Conservation (phyloP, 345 rosid species). For the Lenwebbia sp. region DNA sequence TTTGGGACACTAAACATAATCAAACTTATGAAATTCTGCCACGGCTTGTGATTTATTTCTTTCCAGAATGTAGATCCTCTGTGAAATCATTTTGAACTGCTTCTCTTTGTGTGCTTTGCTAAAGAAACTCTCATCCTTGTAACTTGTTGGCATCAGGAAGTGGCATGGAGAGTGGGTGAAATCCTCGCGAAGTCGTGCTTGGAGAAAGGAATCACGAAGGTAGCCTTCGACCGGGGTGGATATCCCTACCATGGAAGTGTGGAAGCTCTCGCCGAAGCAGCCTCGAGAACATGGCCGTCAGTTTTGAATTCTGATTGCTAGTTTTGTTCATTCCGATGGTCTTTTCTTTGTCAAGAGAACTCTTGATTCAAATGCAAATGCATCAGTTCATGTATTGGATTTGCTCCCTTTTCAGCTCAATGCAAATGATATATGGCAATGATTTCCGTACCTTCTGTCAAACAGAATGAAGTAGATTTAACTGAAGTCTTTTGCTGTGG, state of each 20-base stretch:
- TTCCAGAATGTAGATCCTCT: background rate
- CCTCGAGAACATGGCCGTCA: conserved; percentile 81
- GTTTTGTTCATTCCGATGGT: background rate
- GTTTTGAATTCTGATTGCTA: background rate
- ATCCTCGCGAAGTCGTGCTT: conserved; percentile 67
- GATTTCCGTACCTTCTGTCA: background rate
- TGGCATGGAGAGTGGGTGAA: conserved; percentile 80
- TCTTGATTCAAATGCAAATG: background rate
- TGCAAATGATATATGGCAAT: background rate
- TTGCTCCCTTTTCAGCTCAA: background rate
- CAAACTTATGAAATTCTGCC: background rate
- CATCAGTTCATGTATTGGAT: background rate
- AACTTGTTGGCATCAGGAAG: conserved; percentile 47
- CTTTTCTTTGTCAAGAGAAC: background rate
- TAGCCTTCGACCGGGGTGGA: conserved; percentile 88
- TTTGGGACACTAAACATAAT: background rate
- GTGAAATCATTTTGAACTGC: background rate
- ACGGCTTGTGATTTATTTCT: background rate
- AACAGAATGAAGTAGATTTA: background rate
- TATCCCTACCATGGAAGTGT: conserved; percentile 90
- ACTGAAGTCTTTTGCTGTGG: background rate
- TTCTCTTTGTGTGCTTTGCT: background rate
- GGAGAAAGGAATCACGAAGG: conserved; percentile 86
- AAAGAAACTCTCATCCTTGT: background rate
- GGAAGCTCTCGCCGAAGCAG: conserved; percentile 70